These are phyloP conservation scores for Rhodosporidiobolus odoratus DNA, from an alignment of 768 basidiomycete genomes.

Conservation along the genomic window DNA sequence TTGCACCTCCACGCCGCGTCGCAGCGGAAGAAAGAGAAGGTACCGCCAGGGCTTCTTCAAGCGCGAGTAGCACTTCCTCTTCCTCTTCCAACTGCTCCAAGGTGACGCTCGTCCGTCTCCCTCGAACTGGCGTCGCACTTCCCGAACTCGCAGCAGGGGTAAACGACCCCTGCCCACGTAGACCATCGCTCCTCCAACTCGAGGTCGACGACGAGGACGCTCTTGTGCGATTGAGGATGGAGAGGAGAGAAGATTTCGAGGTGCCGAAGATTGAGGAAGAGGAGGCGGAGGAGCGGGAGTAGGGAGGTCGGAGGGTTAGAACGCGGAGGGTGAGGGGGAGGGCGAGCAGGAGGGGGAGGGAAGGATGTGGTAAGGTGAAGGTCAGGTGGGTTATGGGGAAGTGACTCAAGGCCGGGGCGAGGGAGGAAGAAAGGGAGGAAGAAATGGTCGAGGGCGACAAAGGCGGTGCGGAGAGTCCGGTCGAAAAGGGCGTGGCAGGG, in stretches of 20 bases:
- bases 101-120: conserved; percentile 5
- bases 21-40: neutral
- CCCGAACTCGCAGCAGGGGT: neutral
- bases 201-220: neutral
- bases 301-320: conserved; percentile 21
- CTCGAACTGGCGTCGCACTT: neutral
- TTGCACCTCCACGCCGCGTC: neutral
- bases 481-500: no score
- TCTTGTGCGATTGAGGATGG: neutral
- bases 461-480: neutral
- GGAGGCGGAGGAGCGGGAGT: neutral
- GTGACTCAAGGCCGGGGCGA: conserved; percentile 2
- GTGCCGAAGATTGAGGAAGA: neutral
- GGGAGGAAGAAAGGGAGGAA: neutral
- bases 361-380: conserved; percentile 17
- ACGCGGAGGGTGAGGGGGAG: neutral
- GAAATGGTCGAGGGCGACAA: neutral
- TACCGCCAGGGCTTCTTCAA: neutral
- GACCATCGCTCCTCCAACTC: neutral
- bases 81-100: conserved; percentile 32
- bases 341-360: conserved; percentile 11
- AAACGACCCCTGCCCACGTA: no score
- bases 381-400: conserved; percentile 11
- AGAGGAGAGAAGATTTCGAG: neutral
- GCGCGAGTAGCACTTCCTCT: neutral